phyloP scores from a whole-genome alignment of 768 basidiomycete genomes.

The Roridomyces roridus region DNA sequence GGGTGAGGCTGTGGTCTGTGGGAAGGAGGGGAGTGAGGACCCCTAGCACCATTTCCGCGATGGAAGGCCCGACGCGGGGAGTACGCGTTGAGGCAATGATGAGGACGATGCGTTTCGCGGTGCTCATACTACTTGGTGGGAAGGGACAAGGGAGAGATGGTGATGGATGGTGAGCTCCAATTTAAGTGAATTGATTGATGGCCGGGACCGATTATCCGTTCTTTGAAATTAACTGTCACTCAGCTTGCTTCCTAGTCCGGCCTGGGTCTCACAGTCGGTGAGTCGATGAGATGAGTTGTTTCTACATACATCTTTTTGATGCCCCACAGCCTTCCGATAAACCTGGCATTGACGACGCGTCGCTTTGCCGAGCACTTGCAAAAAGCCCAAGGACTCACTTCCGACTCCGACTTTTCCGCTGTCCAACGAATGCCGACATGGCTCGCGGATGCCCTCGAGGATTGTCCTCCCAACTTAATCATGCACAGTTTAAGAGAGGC shows the following conservation, averaged over 20 bases:
- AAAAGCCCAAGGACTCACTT: slow-evolving; percentile 40
- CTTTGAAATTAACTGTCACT: too few species aligned
- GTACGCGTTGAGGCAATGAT: slow-evolving; percentile 12
- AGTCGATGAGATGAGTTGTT: slow-evolving; percentile 18
- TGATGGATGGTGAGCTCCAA: too few species aligned
- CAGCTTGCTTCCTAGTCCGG: too few species aligned
- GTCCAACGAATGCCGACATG: slow-evolving; percentile 63
- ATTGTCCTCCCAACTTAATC: slow-evolving; percentile 38
- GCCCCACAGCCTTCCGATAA: slow-evolving; percentile 36
- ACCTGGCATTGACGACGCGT: slow-evolving; percentile 44
- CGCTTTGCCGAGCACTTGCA: slow-evolving; percentile 49
- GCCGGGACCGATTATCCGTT: too few species aligned
- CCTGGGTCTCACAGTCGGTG: slow-evolving; percentile 28
- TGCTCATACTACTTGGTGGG: neutral
- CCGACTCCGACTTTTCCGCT: slow-evolving; percentile 68
- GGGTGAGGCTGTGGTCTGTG: slow-evolving; percentile 28
- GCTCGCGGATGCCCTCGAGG: slow-evolving; percentile 51
- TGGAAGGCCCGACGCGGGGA: slow-evolving; percentile 7
- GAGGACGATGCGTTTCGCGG: slow-evolving; percentile 10
- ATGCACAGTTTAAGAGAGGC: slow-evolving; percentile 49
- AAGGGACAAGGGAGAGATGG: too few species aligned
- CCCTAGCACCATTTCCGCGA: neutral
- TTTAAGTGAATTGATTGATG: too few species aligned
- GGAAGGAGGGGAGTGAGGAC: slow-evolving; percentile 18
- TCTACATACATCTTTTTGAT: neutral